Conservation (phyloP, 495 filamentous ascomycete species). For the Penicillium silybi region DNA sequence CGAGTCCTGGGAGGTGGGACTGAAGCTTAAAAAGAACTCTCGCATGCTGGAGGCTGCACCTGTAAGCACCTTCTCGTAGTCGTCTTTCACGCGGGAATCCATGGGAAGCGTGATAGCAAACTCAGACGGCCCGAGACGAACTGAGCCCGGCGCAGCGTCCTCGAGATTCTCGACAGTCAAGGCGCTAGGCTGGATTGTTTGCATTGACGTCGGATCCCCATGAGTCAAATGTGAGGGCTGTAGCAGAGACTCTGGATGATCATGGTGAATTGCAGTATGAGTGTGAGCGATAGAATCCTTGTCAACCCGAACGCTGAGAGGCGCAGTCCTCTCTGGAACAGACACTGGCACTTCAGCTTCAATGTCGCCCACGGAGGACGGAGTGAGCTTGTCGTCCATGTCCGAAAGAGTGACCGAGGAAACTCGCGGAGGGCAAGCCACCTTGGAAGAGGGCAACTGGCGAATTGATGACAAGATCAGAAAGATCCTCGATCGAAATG, state of each 20-base stretch:
- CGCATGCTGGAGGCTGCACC: slow-evolving; percentile 23
- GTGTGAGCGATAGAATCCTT: slow-evolving; percentile 18
- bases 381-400: slow-evolving; percentile 21
- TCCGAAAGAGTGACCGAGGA: too few relatives aligned
- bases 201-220: slow-evolving; percentile 14
- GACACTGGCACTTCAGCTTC: slow-evolving; percentile 28
- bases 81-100: slow-evolving; percentile 43
- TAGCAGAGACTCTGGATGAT: slow-evolving; percentile 19
- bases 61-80: slow-evolving; percentile 36
- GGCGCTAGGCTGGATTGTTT: slow-evolving; percentile 43
- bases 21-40: slow-evolving; percentile 22
- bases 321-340: slow-evolving; percentile 30
- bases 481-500: too few relatives aligned
- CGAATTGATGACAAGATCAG: too few relatives aligned
- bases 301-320: slow-evolving; percentile 38
- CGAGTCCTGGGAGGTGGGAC: slow-evolving; percentile 4
- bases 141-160: slow-evolving; percentile 31
- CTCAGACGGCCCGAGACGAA: slow-evolving; percentile 40
- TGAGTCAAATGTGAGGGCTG: slow-evolving; percentile 17
- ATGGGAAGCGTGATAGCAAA: slow-evolving; percentile 44
- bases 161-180: slow-evolving; percentile 32
- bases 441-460: too few relatives aligned
- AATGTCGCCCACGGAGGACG: slow-evolving; percentile 43
- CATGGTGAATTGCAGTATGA: slow-evolving; percentile 21
- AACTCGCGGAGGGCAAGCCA: too few relatives aligned